Percentiles rank a stretch among this genome's conserved stretches.
These are phyloP conservation scores for Lachancea thermotolerans DNA, from an alignment of 805 yeast genomes.

Conservation along the genomic window DNA sequence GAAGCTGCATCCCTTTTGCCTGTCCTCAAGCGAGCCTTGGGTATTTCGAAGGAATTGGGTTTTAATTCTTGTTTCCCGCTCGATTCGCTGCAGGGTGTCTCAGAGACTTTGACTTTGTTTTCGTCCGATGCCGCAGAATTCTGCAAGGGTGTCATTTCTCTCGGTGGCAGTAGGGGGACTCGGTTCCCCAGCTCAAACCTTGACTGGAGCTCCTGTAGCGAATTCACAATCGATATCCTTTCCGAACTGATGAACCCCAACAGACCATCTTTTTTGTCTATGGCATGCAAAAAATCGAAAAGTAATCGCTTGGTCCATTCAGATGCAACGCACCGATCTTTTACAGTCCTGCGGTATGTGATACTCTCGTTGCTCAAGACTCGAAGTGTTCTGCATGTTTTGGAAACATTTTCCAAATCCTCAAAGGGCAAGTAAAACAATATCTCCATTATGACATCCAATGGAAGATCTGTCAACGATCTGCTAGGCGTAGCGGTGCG, in stretches of 20 bases:
- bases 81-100: too few species aligned
- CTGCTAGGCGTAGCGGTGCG: neutral
- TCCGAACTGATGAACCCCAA: slow-evolving; percentile 8
- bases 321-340: slow-evolving; percentile 9
- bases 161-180: neutral
- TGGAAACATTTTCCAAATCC: slow-evolving; percentile 18
- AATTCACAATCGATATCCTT: slow-evolving; percentile 14
- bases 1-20: neutral
- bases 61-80: neutral
- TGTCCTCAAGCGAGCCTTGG: neutral
- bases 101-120: neutral
- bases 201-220: slow-evolving; percentile 13
- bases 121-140: neutral
- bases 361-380: slow-evolving; percentile 20
- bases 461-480: slow-evolving; percentile 19
- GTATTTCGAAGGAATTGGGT: neutral
- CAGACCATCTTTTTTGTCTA: slow-evolving; percentile 13
- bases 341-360: slow-evolving; percentile 13
- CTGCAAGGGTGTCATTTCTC: neutral
- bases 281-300: slow-evolving; percentile 17
- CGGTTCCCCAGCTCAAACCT: slow-evolving; percentile 12
- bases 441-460: slow-evolving; percentile 21
- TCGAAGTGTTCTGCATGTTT: slow-evolving; percentile 21
- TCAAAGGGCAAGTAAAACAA: slow-evolving; percentile 18
- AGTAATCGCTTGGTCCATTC: slow-evolving; percentile 19